Percentiles rank a stretch among this genome's conserved stretches.
phyloP scores from a whole-genome alignment of 2,329 filamentous ascomycete species.

The Diaporthe humulicola region DNA sequence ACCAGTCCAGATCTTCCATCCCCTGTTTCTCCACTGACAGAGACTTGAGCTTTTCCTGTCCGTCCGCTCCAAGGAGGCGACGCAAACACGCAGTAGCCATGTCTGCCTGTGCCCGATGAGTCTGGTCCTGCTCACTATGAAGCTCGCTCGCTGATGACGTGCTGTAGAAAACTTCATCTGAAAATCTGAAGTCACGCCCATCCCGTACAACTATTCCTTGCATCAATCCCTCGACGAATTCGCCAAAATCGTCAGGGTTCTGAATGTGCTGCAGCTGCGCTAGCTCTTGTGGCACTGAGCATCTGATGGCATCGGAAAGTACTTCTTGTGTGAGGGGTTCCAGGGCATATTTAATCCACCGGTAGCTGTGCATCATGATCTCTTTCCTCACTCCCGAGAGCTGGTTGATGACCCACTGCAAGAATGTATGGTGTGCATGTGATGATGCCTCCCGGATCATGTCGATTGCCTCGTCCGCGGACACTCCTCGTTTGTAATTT shows the following conservation, averaged over 20 bases:
- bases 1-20: not conserved
- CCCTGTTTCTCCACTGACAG: not conserved
- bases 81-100: not conserved
- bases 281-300: not conserved
- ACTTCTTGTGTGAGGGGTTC: not conserved
- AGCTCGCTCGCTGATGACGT: not conserved
- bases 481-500: not conserved
- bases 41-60: not conserved
- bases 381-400: not conserved
- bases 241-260: not conserved
- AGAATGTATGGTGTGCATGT: not conserved
- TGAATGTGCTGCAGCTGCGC: not conserved
- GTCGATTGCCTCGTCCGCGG: not conserved
- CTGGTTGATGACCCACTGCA: not conserved
- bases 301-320: not conserved
- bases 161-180: not conserved
- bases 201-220: not conserved
- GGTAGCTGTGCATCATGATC: not conserved
- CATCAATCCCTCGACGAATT: not conserved
- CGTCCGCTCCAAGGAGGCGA: not conserved
- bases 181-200: not conserved
- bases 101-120: not conserved
- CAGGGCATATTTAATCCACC: not conserved
- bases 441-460: not conserved
- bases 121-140: not conserved